Conservation (phyloP, 2,329 filamentous ascomycete species). For the Pseudogymnoascus sp. region DNA sequence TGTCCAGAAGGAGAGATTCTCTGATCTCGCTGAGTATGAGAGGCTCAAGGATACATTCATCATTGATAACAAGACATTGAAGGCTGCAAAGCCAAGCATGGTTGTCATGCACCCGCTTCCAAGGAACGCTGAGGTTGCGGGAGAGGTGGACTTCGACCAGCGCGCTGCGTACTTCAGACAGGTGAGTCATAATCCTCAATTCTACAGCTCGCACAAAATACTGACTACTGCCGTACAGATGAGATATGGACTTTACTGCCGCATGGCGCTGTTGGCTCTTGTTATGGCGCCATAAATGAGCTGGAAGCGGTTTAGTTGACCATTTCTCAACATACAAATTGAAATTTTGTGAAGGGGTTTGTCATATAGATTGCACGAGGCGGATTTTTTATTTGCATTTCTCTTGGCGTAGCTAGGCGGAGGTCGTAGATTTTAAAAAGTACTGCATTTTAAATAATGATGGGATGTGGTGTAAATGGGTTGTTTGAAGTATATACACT, state of each 20-base stretch:
- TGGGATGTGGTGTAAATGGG: slow-evolving; percentile 6
- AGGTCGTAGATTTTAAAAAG: slow-evolving; percentile 8
- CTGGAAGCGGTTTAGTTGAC: not conserved
- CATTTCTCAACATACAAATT: not conserved
- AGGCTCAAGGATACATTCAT: slow-evolving; percentile 79
- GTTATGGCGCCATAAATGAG: slow-evolving; percentile 54
- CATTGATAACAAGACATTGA: slow-evolving; percentile 82
- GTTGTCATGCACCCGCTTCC: slow-evolving; percentile 93
- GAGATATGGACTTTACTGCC: slow-evolving; percentile 94
- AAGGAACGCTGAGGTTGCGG: slow-evolving; percentile 83
- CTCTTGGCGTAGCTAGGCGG: slow-evolving; percentile 5
- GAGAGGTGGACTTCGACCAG: slow-evolving; percentile 97
- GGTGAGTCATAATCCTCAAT: slow-evolving; percentile 50
- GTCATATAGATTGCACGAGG: not conserved
- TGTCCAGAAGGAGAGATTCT: slow-evolving; percentile 93
- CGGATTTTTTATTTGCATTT: slow-evolving; percentile 4
- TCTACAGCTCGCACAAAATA: slow-evolving; percentile 6
- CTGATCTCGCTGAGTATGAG: slow-evolving; percentile 73
- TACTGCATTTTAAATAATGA: slow-evolving; percentile 7
- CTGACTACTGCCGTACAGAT: slow-evolving; percentile 50
- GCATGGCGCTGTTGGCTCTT: slow-evolving; percentile 92
- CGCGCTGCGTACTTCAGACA: slow-evolving; percentile 97
- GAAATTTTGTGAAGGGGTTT: not conserved
- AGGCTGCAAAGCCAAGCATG: slow-evolving; percentile 86
- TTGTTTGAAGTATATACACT: slow-evolving; percentile 3